Evolutionary conservation across 2,329 filamentous ascomycete species (phyloP), one percentile per base, ranked within the genome.

Genomic region (Sarocladium oryzae): DNA sequence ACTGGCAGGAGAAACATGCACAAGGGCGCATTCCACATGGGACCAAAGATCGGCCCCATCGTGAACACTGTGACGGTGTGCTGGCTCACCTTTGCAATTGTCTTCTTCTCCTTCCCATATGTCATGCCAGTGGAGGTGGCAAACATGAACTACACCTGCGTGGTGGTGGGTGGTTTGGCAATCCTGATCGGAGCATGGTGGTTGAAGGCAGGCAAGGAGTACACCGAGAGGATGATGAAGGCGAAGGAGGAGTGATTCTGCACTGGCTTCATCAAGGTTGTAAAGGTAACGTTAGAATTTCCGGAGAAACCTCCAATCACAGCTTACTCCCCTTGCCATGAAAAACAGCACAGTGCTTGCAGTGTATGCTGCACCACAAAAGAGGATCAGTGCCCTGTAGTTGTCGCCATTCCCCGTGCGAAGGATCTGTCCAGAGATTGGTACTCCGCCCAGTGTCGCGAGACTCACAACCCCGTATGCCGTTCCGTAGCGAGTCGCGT

Each of bases 101-200:
- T 30, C 28, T 30, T 30, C 28, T 30, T 30, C 28, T 30, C 28
- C 13, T 30, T 30, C 28, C 28, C 28, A 7, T 73, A 70, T 50
- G 58, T 63, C 36, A 66, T 63, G 60, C 70, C 70, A 0, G 69
- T 71, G 8, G 58, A 57, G 28, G 58, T 57, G 2, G 53, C 55
- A 23, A 75, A 73, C 52, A 75, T 76, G 73, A 75, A 74, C 53
- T 75, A 75, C 54, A 75, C 73, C 2, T 75, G 73, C 45, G 69
- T 72, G 0, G 69, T 72, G 11, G 68, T 75, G 4, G 72, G 70
- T 1, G 71, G 61, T 0, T 49, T 64, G 23, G n/a, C 54, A 2
- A 65, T 70, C 7, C 40, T 69, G 2, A 60, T 75, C 9, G 63
- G 67, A 2, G 55, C 53, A 0, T 74, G 71, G 72, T 75, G 71